A percentile compares a stretch with the other conserved stretches of the same genome.
Conservation (phyloP, 2,329 filamentous ascomycete genomes). For the Cucurbitaria berberidis region DNA sequence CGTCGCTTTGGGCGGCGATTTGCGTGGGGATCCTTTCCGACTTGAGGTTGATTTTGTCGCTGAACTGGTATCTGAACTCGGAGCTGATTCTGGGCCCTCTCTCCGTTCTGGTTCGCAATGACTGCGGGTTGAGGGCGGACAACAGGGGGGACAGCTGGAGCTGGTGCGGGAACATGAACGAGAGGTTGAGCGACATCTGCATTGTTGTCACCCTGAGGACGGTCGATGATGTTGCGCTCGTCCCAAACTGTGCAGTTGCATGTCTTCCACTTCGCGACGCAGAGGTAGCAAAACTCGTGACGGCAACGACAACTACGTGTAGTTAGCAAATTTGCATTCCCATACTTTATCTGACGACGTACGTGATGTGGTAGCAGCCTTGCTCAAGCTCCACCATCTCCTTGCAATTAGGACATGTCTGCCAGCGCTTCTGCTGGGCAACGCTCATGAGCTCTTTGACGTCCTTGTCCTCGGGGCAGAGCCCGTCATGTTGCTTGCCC, state of each 20-base stretch:
- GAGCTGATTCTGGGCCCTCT: neutral
- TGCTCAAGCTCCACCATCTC: slow-evolving; percentile 18
- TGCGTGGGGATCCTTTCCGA: neutral
- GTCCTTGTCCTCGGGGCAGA: slow-evolving; percentile 18
- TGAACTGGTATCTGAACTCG: neutral
- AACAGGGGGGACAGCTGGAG: neutral
- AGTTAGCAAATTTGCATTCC: neutral
- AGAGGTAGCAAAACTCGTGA: slow-evolving; percentile 73
- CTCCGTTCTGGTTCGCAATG: neutral
- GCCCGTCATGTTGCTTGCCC: slow-evolving; percentile 7
- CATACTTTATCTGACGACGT: neutral
- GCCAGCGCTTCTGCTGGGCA: slow-evolving; percentile 16
- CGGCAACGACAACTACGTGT: slow-evolving; percentile 55
- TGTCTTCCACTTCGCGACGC: slow-evolving; percentile 54
- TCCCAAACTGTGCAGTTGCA: slow-evolving; percentile 13
- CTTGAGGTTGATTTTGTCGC: neutral
- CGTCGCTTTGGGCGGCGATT: neutral
- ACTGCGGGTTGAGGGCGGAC: neutral
- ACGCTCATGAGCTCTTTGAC: slow-evolving; percentile 12
- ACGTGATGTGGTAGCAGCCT: slow-evolving; percentile 27
- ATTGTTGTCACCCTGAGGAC: neutral
- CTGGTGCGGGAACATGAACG: neutral
- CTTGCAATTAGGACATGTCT: slow-evolving; percentile 20
- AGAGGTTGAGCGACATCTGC: neutral
- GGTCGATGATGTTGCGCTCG: slow-evolving; percentile 10